phyloP scores from a whole-genome alignment of 768 basidiomycete species.

The Lactarius deliciosus region DNA sequence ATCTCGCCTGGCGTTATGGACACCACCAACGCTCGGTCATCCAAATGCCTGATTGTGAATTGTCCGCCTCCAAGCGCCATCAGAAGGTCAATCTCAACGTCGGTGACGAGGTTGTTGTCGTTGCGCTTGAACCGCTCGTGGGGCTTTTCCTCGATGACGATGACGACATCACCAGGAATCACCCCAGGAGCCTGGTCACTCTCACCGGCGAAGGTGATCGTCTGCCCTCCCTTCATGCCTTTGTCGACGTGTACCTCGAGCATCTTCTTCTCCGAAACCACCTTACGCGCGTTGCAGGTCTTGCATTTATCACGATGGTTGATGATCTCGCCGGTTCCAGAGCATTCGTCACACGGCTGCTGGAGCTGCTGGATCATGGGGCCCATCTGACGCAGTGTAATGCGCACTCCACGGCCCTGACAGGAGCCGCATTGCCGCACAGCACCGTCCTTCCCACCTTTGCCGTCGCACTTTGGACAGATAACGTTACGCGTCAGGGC shows the following conservation, averaged over 20 bases:
- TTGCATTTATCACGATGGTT: constrained; percentile 90
- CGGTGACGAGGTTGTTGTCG: constrained; percentile 82
- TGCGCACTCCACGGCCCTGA: constrained; percentile 85
- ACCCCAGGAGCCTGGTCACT: constrained; percentile 89
- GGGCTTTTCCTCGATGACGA: constrained; percentile 90
- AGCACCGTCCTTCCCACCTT: constrained; percentile 96
- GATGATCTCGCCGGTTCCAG: constrained; percentile 93
- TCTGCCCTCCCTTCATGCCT: constrained; percentile 94
- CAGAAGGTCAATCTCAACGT: constrained; percentile 90
- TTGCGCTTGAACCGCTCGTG: constrained; percentile 87
- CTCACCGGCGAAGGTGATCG: constrained; percentile 85
- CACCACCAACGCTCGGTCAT: constrained; percentile 85
- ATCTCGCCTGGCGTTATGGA: constrained; percentile 87
- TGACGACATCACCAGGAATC: constrained; percentile 91
- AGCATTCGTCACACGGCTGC: constrained; percentile 90
- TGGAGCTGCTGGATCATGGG: constrained; percentile 99
- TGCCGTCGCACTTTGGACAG: constrained; percentile 91
- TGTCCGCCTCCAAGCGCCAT: constrained; percentile 92
- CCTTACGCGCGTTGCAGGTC: constrained; percentile 94
- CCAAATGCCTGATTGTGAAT: constrained; percentile 88
- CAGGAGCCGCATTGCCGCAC: constrained; percentile 77
- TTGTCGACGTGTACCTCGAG: constrained; percentile 98
- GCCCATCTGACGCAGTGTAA: constrained; percentile 95
- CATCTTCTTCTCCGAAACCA: constrained; percentile 90
- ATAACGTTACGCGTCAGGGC: constrained; percentile 94